These are phyloP conservation scores for Bigelowiella natans DNA, from an alignment of 78 protist genomes.

Conservation along the genomic window DNA sequence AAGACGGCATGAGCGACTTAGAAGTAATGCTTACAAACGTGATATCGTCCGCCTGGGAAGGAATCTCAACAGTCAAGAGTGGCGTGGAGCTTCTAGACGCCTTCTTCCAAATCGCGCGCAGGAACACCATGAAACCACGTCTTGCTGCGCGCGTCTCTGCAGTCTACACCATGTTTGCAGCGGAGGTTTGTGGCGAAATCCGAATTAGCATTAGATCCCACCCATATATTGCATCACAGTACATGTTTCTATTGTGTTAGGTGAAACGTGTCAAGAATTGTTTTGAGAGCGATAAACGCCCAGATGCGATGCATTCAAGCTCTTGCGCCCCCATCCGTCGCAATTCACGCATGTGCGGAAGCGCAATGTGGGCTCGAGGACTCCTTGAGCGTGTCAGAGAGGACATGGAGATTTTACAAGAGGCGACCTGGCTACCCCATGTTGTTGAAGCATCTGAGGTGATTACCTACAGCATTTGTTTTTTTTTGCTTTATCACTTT, in stretches of 20 bases:
- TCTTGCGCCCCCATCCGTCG: not conserved
- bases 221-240: too few species aligned
- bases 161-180: too few species aligned
- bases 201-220: too few species aligned
- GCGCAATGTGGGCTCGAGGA: not conserved
- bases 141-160: too few species aligned
- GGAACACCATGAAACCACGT: slow-evolving; percentile 44
- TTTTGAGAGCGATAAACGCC: not conserved
- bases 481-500: too few species aligned
- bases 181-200: too few species aligned
- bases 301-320: not conserved
- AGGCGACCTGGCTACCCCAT: not conserved
- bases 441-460: not conserved
- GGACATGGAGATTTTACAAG: not conserved
- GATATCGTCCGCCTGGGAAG: slow-evolving; percentile 45
- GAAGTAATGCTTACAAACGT: slow-evolving; percentile 49
- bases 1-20: slow-evolving; percentile 54
- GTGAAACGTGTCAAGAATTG: not conserved
- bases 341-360: not conserved
- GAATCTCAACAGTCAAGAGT: slow-evolving; percentile 10
- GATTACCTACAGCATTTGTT: too few species aligned
- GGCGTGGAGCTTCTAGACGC: slow-evolving; percentile 32
- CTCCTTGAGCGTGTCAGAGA: not conserved
- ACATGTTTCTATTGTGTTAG: too few species aligned
- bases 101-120: slow-evolving; percentile 42